Base-by-base conservation (phyloP, 176 grass and related monocot genomes). In the Carex littledalei region DNA sequence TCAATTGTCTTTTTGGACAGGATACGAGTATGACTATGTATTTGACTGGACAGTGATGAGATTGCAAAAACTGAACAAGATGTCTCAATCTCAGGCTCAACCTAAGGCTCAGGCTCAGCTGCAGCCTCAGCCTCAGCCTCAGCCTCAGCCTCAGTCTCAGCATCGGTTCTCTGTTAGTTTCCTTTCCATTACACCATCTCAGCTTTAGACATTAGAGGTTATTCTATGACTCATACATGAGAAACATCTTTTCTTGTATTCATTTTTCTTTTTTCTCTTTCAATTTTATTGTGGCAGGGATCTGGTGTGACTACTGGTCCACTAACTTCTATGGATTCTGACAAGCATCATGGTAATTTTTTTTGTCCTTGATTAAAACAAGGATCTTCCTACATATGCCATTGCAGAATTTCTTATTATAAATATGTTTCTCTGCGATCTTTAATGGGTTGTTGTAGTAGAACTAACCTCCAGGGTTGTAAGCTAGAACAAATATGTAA, bases 11-110 rank as follows among this genome's bases (percentile, higher is more conserved):
- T 59, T 86, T 90, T 81, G 55, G 61, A 80, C 91, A 98, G 95
- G 89, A 62, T 93, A 88, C 85, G 93, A 94, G 64, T 95, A 93
- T 90, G 95, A 98, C 88, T 98, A 85, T 85, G 90, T 98, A 74
- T 98, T 95, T 29, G 93, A 98, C 85, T 98, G 95, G 95, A 94
- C 92, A 52, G 82, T 94, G 75, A 82, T 98, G 85, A 98, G 90
- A 84, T 90, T 93, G 78, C 92, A 94, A 87, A 91, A 98, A 16
- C 63, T 64, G 61, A 83, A 83, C 22, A 65, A 83, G 41, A 37
- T 52, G 21, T 50, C 58, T 65, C 58, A 83, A 50, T 54, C 63
- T 83, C 80, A 83, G 12, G 13, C 43, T 81, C 34, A 81, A 7
- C 16, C 56, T 81, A 9, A 60, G 20, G 2, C 26, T 68, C 81